Conservation (phyloP, 2,329 filamentous ascomycete genomes). For the Clonostachys rosea region DNA sequence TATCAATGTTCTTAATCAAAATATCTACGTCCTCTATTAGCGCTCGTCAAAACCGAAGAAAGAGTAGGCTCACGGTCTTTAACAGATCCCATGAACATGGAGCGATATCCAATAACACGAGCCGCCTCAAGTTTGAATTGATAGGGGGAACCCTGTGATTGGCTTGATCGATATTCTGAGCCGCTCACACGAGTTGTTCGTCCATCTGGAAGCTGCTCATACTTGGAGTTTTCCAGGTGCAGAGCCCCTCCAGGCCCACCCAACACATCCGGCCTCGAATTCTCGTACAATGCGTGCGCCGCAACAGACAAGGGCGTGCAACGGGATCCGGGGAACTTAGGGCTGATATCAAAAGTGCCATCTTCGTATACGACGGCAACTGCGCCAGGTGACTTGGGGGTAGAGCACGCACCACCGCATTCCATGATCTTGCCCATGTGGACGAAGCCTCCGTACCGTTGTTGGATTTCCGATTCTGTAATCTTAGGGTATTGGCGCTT, state of each 20-base stretch:
- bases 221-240: slow-evolving; percentile 35
- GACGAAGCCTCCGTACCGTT: slow-evolving; percentile 21
- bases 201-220: slow-evolving; percentile 11
- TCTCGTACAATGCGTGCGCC: slow-evolving; percentile 51
- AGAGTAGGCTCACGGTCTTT: not conserved
- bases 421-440: slow-evolving; percentile 53
- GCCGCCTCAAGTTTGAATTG: slow-evolving; percentile 42
- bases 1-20: slow-evolving; percentile 29
- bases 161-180: slow-evolving; percentile 16
- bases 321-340: slow-evolving; percentile 24
- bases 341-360: slow-evolving; percentile 40
- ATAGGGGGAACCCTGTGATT: slow-evolving; percentile 18
- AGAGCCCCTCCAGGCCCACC: slow-evolving; percentile 43
- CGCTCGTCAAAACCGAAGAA: not conserved
- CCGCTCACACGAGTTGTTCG: slow-evolving; percentile 1
- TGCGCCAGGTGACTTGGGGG: slow-evolving; percentile 37
- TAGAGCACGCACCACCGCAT: slow-evolving; percentile 41
- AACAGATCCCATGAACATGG: slow-evolving; percentile 31
- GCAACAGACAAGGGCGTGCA: slow-evolving; percentile 46
- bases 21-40: not conserved
- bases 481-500: not conserved
- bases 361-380: slow-evolving; percentile 30
- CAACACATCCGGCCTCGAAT: slow-evolving; percentile 43
- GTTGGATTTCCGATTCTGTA: not conserved
- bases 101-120: slow-evolving; percentile 29